Base-by-base conservation (phyloP, 2,329 filamentous ascomycete genomes). In the Rosellinia necatrix region DNA sequence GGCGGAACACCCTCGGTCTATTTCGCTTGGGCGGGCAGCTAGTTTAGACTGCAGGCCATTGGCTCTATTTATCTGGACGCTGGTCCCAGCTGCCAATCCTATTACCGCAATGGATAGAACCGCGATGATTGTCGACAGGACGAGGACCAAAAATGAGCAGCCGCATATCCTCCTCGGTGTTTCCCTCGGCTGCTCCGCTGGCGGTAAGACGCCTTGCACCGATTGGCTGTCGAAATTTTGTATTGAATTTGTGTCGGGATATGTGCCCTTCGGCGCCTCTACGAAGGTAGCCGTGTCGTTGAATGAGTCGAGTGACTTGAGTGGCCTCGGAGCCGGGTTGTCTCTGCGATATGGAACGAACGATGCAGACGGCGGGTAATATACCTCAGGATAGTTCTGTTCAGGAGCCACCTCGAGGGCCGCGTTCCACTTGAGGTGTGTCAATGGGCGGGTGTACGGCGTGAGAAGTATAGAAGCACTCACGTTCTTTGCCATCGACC, bases 81-180 rank as follows among this genome's bases (percentile, higher is more conserved):
- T 78, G 1, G 75, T 77, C 3, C 76, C 75, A 0, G 75, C 76
- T 1, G 76, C 77, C 22, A 80, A 66, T 1, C 76, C 77, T 49
- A 79, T 73, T 10, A 78, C 76, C 2, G 75, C 72, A 0, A 68
- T 72, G 0, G 71, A 70, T 37, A 79, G 59, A 10, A 76, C 30
- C 5, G 72, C 75, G 54, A 78, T 73, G 51, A 75, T 71, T 49
- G 67, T 58, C 3, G 74, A 75, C 10, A 80, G 71, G 21, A 75
- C 56, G 32, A 79, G 74, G 2, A 79, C 72, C 7, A 76, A 46
- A 7, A 70, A 46, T 4, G 72, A 66, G 58, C 72, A 77, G n/a
- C 74, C 74, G 43, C 67, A 71, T 29, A 75, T 57, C n/a, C 60
- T 56, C 40, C 58, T 66, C n/a, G 44, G 41, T 35, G 27, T 9